Evolutionary conservation across 495 filamentous ascomycete genomes (phyloP), one percentile per base, ranked within the genome.

Genomic region (Penicillium desertorum): DNA sequence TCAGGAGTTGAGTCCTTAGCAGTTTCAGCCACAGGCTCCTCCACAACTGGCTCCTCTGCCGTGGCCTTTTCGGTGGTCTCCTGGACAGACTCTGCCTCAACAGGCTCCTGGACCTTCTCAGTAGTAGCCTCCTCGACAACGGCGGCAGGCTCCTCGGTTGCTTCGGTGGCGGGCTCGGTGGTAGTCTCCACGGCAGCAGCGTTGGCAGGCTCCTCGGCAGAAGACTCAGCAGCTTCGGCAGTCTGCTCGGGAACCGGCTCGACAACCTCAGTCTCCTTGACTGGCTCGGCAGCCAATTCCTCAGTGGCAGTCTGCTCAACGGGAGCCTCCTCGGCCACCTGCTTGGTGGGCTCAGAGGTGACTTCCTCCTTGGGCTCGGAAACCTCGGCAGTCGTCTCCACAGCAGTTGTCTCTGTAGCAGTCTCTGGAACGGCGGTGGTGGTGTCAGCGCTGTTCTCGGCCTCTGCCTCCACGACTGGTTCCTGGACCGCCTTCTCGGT

Each of bases 1-100:
- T 60, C 37, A 27, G 45, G 37, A 14, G 34, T 37, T 4, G 25
- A 14, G 16, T 60, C 60, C 19, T 59, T 30, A 17, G 51, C 36
- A 43, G 45, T 11, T 32, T 66, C 61, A 22, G 44, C 39, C 17
- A 53, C 50, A 29, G 51, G 46, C 36, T 61, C 61, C 45, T 60
- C 61, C 17, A 49, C 50, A 43, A 47, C 32, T n/a, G 59, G 34
- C 29, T 56, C 56, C 34, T 60, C 51, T 11, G 36, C 39, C 23
- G 47, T 36, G 5, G 30, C 27, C 45, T 67, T 54, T 43, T 56
- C 52, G 43, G 50, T 12, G 12, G 45, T 22, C 50, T 53, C 51
- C 10, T 54, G 19, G 17, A 36, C 51, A 23, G 51, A 30, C 42
- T 45, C 41, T 11, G 7, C 42, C 16, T 41, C 36, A 30, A 16